Conservation (phyloP, 1,284 basidiomycete species). For the Cutaneotrichosporon cutaneum region DNA sequence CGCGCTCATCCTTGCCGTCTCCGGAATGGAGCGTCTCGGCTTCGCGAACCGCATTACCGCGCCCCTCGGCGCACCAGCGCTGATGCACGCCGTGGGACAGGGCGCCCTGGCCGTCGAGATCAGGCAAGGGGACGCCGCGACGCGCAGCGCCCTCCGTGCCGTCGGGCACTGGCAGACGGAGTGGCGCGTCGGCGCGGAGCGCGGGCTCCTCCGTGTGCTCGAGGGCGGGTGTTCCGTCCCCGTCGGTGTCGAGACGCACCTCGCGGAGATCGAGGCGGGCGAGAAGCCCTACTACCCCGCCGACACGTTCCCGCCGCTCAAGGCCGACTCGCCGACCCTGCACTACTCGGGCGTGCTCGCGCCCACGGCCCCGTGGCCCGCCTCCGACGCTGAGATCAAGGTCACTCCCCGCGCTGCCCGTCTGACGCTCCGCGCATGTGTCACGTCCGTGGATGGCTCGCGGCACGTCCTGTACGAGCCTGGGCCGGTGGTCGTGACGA, state of each 20-base stretch:
- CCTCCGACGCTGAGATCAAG: slow-evolving; percentile 21
- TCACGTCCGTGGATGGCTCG: slow-evolving; percentile 72
- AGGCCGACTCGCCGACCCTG: slow-evolving; percentile 38
- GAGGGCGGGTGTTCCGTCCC: slow-evolving; percentile 98
- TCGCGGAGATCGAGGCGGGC: slow-evolving; percentile 32
- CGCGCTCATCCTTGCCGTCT: slow-evolving; percentile 89
- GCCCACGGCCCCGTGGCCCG: slow-evolving; percentile 15
- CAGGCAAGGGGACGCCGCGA: slow-evolving; percentile 66
- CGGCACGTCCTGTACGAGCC: slow-evolving; percentile 68
- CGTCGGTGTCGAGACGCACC: slow-evolving; percentile 73
- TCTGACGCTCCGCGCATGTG: slow-evolving; percentile 71
- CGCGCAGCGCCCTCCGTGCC: slow-evolving; percentile 63
- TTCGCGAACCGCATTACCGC: slow-evolving; percentile 75
- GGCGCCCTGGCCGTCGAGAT: slow-evolving; percentile 90
- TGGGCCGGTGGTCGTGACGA: slow-evolving; percentile 58
- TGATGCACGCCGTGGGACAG: slow-evolving; percentile 91
- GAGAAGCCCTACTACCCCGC: slow-evolving; percentile 19
- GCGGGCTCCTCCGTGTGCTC: slow-evolving; percentile 78
- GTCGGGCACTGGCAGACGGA: slow-evolving; percentile 74
- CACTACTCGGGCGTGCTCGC: slow-evolving; percentile 50
- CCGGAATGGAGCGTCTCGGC: slow-evolving; percentile 83
- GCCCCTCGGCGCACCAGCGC: slow-evolving; percentile 69
- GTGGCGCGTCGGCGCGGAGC: slow-evolving; percentile 76
- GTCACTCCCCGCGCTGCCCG: slow-evolving; percentile 41
- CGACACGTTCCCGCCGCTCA: slow-evolving; percentile 26